Percentiles rank a stretch among this genome's conserved stretches.
phyloP scores from a whole-genome alignment of 108 stramenopile genomes.

The Aurantiochytrium sp. region DNA sequence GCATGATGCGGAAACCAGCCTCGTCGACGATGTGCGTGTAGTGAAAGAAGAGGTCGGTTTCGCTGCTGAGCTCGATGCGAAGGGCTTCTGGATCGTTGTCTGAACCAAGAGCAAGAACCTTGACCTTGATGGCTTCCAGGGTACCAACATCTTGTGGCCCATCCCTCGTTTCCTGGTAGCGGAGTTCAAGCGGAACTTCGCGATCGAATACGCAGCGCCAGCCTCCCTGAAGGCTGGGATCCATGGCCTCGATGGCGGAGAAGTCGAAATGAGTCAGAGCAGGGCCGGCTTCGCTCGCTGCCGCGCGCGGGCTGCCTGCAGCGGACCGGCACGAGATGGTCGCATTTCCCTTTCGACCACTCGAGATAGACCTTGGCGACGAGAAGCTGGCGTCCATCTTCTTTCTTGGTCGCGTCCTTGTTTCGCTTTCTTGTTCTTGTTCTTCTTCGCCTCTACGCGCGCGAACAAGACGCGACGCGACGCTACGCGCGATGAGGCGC shows the following conservation, averaged over 20 bases:
- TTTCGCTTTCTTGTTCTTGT: no score
- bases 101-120: slow-evolving; percentile 47
- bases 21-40: slow-evolving; percentile 46
- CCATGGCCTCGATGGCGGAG: slow-evolving; percentile 25
- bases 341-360: background rate
- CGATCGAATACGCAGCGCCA: slow-evolving; percentile 44
- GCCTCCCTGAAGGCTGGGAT: slow-evolving; percentile 44
- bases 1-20: slow-evolving; percentile 18
- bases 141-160: slow-evolving; percentile 50
- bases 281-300: background rate
- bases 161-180: slow-evolving; percentile 38
- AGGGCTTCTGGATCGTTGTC: slow-evolving; percentile 31
- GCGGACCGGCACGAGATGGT: background rate
- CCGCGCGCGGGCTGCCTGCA: no score
- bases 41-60: slow-evolving; percentile 58
- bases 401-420: no score
- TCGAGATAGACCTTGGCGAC: no score
- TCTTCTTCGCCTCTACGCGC: no score
- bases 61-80: slow-evolving; percentile 46
- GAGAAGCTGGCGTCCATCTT: no score
- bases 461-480: no score
- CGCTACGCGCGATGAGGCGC: no score
- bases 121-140: slow-evolving; percentile 58
- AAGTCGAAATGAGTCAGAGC: background rate
- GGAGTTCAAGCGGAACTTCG: slow-evolving; percentile 51